These are phyloP conservation scores for Chytriomyces confervae DNA, from an alignment of 192 early-diverging fungal genomes.

Conservation along the genomic window DNA sequence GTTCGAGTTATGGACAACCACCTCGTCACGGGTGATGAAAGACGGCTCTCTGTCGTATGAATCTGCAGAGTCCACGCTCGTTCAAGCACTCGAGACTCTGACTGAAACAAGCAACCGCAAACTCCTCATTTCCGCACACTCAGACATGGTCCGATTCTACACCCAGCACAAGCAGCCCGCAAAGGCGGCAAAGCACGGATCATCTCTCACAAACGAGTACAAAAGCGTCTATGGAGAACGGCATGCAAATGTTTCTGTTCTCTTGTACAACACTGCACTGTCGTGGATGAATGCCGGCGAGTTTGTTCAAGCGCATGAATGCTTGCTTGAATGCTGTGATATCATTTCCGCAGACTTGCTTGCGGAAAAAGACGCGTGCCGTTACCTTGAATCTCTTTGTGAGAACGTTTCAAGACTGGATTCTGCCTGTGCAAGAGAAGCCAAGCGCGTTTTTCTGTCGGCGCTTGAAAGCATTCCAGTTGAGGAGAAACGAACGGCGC, in stretches of 20 bases:
- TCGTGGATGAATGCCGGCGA: neutral
- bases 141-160: neutral
- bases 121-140: neutral
- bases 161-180: neutral
- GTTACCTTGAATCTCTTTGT: neutral
- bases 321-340: neutral
- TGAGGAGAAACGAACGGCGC: too few relatives aligned
- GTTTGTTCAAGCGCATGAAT: neutral
- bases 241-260: neutral
- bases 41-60: too few relatives aligned
- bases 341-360: neutral
- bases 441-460: neutral
- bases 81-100: neutral
- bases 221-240: neutral
- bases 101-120: neutral
- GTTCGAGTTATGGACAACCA: too few relatives aligned
- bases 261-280: neutral
- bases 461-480: neutral
- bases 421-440: neutral
- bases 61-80: neutral
- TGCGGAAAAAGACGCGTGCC: neutral
- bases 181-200: neutral
- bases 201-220: neutral
- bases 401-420: neutral
- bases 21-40: too few relatives aligned